Conservation (phyloP, 2,329 filamentous ascomycete species). For the Botrytis fragariae region DNA sequence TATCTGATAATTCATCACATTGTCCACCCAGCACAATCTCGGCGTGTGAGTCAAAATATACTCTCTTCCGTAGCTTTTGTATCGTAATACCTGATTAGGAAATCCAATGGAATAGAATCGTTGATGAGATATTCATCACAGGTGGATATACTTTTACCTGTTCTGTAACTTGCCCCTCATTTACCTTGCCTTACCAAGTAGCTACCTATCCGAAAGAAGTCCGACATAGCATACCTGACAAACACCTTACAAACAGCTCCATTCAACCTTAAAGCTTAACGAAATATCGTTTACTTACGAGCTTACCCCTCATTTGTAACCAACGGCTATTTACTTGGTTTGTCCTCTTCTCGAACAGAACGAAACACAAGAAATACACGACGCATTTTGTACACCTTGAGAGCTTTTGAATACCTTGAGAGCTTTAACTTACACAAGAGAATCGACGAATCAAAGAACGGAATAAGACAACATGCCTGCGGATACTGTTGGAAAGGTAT, state of each 20-base stretch:
- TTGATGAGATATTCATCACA: not conserved
- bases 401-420: constrained; percentile 5
- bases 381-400: constrained; percentile 1
- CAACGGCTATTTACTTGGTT: not conserved
- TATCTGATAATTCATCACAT: not conserved
- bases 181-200: not conserved
- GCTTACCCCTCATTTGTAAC: constrained; percentile 3
- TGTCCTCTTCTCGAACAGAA: not conserved
- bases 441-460: not conserved
- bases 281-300: not conserved
- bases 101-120: not conserved
- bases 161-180: constrained; percentile 1
- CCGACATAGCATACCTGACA: not conserved
- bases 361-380: not conserved
- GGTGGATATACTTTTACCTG: not conserved
- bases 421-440: not conserved
- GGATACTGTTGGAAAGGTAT: constrained; percentile 25
- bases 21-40: not conserved
- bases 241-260: not conserved
- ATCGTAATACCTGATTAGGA: not conserved
- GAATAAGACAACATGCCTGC: constrained; percentile 16
- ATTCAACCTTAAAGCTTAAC: not conserved
- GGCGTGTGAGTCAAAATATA: not conserved
- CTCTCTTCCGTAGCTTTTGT: not conserved
- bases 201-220: constrained; percentile 1